Evolutionary conservation across 1,139 yeast genomes (phyloP).

Genomic region (Magnusiomyces paraingens): DNA sequence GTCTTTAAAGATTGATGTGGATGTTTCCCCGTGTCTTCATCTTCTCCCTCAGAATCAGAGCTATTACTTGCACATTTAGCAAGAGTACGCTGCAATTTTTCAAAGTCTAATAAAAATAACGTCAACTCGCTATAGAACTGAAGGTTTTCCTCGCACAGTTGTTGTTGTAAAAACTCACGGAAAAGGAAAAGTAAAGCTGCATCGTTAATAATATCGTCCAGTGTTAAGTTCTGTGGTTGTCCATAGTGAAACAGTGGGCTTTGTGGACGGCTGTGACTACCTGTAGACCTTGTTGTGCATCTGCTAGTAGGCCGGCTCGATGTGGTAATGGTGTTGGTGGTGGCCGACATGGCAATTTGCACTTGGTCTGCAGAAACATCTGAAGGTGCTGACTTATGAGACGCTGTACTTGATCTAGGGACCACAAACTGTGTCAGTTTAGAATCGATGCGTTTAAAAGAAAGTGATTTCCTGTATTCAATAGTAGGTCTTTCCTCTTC

Average conservation of each 20-base stretch:
- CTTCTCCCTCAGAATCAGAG: slow-evolving; percentile 15
- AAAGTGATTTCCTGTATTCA: too few relatives aligned
- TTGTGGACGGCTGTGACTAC: too few relatives aligned
- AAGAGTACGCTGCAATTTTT: slow-evolving; percentile 25
- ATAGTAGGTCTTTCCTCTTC: too few relatives aligned
- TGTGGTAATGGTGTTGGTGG: background rate
- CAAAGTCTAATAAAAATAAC: slow-evolving; percentile 38
- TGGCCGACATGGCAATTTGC: background rate
- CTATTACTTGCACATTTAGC: background rate
- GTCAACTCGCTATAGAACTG: slow-evolving; percentile 59
- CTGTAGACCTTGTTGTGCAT: background rate
- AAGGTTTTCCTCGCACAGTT: slow-evolving; percentile 68
- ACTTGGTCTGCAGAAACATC: too few relatives aligned
- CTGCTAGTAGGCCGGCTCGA: background rate
- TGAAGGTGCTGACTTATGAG: too few relatives aligned
- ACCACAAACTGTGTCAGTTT: too few relatives aligned
- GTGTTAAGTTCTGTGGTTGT: slow-evolving; percentile 20
- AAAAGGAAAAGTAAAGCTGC: slow-evolving; percentile 75
- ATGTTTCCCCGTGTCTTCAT: background rate
- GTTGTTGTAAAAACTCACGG: slow-evolving; percentile 53
- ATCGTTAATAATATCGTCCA: slow-evolving; percentile 53
- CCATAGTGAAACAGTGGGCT: background rate
- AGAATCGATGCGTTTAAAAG: too few relatives aligned
- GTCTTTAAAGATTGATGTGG: background rate
- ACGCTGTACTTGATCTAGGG: too few relatives aligned